Evolutionary conservation across 1,284 basidiomycete genomes (phyloP), one percentile per base, ranked within the genome.

Genomic region (Puccinia hordei): DNA sequence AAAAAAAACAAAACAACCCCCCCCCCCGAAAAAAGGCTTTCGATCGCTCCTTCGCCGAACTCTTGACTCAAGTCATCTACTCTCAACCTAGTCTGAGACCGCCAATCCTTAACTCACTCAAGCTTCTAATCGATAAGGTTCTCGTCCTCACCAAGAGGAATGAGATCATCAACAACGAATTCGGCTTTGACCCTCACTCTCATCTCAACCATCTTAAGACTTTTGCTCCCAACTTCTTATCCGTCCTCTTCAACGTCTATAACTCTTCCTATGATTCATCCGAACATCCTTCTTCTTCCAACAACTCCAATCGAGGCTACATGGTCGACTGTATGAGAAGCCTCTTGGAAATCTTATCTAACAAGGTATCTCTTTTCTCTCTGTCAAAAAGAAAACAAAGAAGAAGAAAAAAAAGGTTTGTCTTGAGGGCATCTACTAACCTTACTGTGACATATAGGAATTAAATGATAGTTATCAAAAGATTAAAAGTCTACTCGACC

Each of bases 31-130:
- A n/a, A n/a, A n/a, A 94, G 90, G 89, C 91, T 3, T 88, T 97
- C 81, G 91, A 88, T 22, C 87, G 90, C 1, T 88, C 89, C 30
- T 94, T 97, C 85, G 90, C 93, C 59, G 91, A 92, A 84, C 89
- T 98, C n/a, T 87, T 99, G 59, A 93, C 94, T 13, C 93, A 95
- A 84, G 88, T 99, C 46, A 88, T 99, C 24, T 98, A 98, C 86
- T 90, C 90, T 10, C 95, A 98, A 85, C 90, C 92, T 0, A 89
- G 92, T 53, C 90, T 98, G 78, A 91, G 96, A 0, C 89, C 92
- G 0, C 88, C 92, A 0, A 90, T 98, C 68, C 89, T 98, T 63
- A 91, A 90, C 81, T 93, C 92, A 0, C 89, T 99, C 17, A 92
- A 91, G 83, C 88, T 89, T 35, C 88, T 98, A 82, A 91, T 98